These are phyloP conservation scores for Glebionis coronaria DNA, from an alignment of 129 eudicot genomes.

Conservation along the genomic window DNA sequence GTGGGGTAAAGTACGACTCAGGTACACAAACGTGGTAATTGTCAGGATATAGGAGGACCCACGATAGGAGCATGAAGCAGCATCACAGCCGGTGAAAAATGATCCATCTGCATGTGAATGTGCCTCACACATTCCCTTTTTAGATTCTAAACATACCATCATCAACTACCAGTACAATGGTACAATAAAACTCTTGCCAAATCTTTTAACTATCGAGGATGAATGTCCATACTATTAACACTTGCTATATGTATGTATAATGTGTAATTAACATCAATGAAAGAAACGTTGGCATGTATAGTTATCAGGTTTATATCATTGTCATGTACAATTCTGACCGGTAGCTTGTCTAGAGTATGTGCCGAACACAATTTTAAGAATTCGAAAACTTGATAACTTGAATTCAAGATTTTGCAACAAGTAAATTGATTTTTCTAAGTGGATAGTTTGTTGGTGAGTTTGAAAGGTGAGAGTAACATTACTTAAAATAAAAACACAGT, in stretches of 20 bases:
- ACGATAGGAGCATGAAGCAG: conserved; percentile 28
- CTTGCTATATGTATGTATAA: too few species aligned
- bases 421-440: conserved; percentile 1
- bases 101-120: conserved; percentile 36
- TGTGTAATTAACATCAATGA: too few species aligned
- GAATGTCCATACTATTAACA: too few species aligned
- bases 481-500: conserved; percentile 14
- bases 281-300: background rate
- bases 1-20: conserved; percentile 22
- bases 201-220: too few species aligned
- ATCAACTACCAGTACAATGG: conserved; percentile 26
- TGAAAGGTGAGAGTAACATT: conserved; percentile 14
- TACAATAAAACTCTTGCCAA: conserved; percentile 11
- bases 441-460: conserved; percentile 13
- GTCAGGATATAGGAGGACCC: conserved; percentile 33
- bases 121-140: conserved; percentile 30
- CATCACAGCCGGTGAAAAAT: conserved; percentile 34
- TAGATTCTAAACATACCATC: conserved; percentile 24
- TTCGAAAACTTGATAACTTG: conserved; percentile 22
- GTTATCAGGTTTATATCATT: conserved; percentile 20
- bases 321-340: conserved; percentile 19
- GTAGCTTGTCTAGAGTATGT: conserved; percentile 32
- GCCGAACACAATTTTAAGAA: conserved; percentile 27
- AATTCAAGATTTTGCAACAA: background rate
- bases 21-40: conserved; percentile 29